These are phyloP conservation scores for Quercus robur DNA, from an alignment of 306 rosid genomes.

Conservation along the genomic window DNA sequence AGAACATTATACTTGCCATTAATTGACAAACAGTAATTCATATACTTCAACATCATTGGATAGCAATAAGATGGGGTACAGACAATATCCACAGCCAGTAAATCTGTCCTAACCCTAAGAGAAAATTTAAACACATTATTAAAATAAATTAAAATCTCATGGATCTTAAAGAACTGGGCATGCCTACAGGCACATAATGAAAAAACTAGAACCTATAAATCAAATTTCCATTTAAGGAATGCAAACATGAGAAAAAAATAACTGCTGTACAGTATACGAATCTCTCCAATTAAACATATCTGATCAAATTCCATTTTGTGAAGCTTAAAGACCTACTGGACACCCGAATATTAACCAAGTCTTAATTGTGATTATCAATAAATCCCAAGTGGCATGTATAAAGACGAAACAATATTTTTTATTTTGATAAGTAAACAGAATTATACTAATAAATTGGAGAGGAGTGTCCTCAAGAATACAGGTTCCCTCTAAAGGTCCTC, in stretches of 20 bases:
- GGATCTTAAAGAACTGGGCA: neutral
- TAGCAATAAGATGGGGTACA: neutral
- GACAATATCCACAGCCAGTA: neutral
- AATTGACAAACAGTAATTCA: neutral
- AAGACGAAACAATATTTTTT: neutral
- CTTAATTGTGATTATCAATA: neutral
- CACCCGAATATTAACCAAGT: neutral
- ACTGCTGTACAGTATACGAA: neutral
- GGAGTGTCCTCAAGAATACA: neutral
- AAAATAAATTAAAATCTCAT: neutral
- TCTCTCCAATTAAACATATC: neutral
- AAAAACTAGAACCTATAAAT: conserved; percentile 1
- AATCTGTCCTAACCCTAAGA: neutral
- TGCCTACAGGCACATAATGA: conserved; percentile 2
- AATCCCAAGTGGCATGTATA: neutral
- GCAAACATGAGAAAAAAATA: neutral
- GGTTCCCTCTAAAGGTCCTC: neutral
- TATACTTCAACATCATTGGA: neutral
- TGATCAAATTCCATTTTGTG: neutral
- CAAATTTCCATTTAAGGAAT: neutral
- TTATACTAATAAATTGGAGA: neutral
- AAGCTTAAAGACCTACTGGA: neutral
- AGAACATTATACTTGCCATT: neutral
- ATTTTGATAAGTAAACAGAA: neutral
- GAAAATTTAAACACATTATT: neutral